Evolutionary conservation across 441 rosid species (phyloP), one percentile per base, ranked within the genome.

Genomic region (Rhodomyrtus psidioides): DNA sequence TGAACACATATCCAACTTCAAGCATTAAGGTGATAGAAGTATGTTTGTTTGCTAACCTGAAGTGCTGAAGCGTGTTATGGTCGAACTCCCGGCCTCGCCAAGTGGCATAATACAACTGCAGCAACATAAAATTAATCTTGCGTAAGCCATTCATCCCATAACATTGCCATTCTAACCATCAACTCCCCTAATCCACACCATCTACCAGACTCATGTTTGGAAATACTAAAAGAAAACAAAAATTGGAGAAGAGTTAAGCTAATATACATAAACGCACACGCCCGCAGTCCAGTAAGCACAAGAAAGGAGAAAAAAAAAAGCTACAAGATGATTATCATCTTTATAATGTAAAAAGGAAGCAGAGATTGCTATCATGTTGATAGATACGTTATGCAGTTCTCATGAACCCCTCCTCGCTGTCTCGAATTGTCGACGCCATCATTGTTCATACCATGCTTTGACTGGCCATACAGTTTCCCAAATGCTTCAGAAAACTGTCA

Each of bases 401-500:
- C 98, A 58, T 97, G 99, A 89, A 93, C 84, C 54, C 93, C 91
- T 86, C 96, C 98, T 30, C 91, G 95, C 55, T 91, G 88, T 91
- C 91, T 92, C 62, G 95, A 91, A 87, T 93, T 87, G 62, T 94
- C 97, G 15, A 85, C 88, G 19, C 92, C 88, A 53, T 96, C 97
- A 86, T 92, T 93, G 91, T 90, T 91, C 84, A 87, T 89, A 86
- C 96, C 93, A 84, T 90, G 83, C 94, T 93, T 96, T 19, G 99
- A 91, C 87, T 95, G 99, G 87, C 97, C 94, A 81, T 97, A 96
- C 55, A 97, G 91, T 88, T 97, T 97, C 81, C 98, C 97, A 91
- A 97, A 95, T 86, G 99, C 99, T 91, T 93, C 99, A 24, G 98
- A 93, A 84, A 97, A 92, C 99, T 96, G 91, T 83, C 83, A 86